phyloP scores from a whole-genome alignment of 2,329 filamentous ascomycete species.

The Sordariomycetes sp. region DNA sequence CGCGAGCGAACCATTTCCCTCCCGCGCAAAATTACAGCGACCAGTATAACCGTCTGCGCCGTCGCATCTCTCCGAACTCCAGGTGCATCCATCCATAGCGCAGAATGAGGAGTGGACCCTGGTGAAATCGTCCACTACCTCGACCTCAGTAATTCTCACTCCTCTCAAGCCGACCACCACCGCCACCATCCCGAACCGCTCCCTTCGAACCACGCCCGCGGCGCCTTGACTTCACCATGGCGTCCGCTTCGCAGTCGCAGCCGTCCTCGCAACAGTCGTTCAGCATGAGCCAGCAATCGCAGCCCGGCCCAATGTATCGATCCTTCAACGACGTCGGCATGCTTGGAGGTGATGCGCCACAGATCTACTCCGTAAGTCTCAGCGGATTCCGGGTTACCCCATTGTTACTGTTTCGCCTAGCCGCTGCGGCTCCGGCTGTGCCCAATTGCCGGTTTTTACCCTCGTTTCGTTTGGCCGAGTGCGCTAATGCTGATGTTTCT shows the following conservation, averaged over 20 bases:
- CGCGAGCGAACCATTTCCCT: background rate
- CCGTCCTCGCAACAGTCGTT: constrained; percentile 44
- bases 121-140: background rate
- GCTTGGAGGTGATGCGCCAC: constrained; percentile 31
- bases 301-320: constrained; percentile 25
- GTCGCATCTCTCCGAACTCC: background rate
- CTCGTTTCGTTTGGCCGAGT: background rate
- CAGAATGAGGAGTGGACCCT: background rate
- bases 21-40: background rate
- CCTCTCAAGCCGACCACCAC: background rate
- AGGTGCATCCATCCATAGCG: background rate
- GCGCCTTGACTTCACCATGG: constrained; percentile 4
- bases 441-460: background rate
- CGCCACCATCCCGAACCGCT: background rate
- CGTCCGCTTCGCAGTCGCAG: constrained; percentile 29
- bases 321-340: constrained; percentile 27
- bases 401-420: background rate
- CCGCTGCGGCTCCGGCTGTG: background rate
- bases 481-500: background rate
- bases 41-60: background rate
- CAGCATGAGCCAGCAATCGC: constrained; percentile 44
- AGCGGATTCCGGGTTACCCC: background rate
- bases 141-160: background rate
- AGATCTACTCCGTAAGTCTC: constrained; percentile 51
- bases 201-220: background rate